Percentiles rank a stretch among this genome's conserved stretches.
These are phyloP conservation scores for Beauveria sp. DNA, from an alignment of 2,329 filamentous ascomycete species.

Conservation along the genomic window DNA sequence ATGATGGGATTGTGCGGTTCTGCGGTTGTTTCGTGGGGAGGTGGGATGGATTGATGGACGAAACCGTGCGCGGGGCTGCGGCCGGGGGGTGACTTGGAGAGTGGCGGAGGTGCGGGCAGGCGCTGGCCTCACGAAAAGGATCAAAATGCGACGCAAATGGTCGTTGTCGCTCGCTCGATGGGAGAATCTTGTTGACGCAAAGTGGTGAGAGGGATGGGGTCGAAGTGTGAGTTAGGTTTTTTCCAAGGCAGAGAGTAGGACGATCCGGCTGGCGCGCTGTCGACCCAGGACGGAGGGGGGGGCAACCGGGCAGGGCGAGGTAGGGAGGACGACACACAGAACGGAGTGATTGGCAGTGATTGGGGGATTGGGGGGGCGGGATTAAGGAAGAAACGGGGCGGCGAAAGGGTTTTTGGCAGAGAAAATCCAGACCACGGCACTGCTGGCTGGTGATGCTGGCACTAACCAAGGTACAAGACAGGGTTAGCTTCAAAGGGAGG, in stretches of 20 bases:
- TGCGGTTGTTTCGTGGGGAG: slow-evolving; percentile 7
- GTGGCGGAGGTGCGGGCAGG: background rate
- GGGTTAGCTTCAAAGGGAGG: too few species aligned
- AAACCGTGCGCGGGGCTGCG: slow-evolving; percentile 8
- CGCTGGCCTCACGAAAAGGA: background rate
- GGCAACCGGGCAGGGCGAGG: background rate
- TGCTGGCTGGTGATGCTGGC: too few species aligned
- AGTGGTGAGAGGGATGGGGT: background rate
- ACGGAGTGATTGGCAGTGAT: background rate
- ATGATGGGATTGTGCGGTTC: slow-evolving; percentile 7
- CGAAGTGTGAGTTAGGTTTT: background rate
- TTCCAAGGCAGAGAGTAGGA: background rate
- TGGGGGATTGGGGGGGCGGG: background rate
- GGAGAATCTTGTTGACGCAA: background rate
- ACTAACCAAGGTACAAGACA: too few species aligned
- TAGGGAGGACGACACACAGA: background rate
- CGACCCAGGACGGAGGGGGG: slow-evolving; percentile 11
- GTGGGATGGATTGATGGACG: slow-evolving; percentile 1
- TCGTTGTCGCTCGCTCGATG: background rate
- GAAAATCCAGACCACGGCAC: background rate
- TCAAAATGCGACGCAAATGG: background rate
- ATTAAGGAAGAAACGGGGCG: slow-evolving; percentile 2
- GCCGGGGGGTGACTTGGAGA: background rate
- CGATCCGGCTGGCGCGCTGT: background rate
- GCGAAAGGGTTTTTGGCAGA: background rate